Percentiles rank a stretch among this genome's conserved stretches.
These are phyloP conservation scores for Vitis hybrid DNA, from an alignment of 177 flowering plant species.

Conservation along the genomic window DNA sequence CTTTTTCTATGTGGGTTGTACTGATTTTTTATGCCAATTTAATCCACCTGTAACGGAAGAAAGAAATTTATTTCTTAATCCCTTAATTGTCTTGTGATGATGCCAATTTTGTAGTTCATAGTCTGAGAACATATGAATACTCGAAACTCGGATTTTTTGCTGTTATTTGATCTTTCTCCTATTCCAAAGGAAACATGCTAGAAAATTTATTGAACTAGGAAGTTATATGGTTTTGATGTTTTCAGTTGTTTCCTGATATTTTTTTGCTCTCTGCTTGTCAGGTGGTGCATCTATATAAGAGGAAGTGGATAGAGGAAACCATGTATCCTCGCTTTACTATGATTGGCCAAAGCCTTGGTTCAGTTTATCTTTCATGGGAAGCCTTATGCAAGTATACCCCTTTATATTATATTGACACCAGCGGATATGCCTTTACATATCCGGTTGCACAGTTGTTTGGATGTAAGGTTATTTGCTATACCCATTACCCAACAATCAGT, in stretches of 20 bases:
- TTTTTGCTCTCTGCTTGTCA: conserved; percentile 9
- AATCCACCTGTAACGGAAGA: too few relatives aligned
- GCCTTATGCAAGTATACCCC: conserved; percentile 83
- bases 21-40: too few relatives aligned
- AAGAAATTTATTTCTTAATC: too few relatives aligned
- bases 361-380: conserved; percentile 85
- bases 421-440: conserved; percentile 97
- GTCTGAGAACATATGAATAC: too few relatives aligned
- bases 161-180: too few relatives aligned
- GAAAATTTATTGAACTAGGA: too few relatives aligned
- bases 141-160: too few relatives aligned
- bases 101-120: too few relatives aligned
- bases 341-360: conserved; percentile 96
- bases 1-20: too few relatives aligned
- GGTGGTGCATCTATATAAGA: conserved; percentile 77
- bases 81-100: too few relatives aligned
- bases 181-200: too few relatives aligned
- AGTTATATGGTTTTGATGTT: neutral
- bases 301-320: conserved; percentile 92
- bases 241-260: neutral
- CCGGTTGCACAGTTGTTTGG: conserved; percentile 90
- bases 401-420: conserved; percentile 71
- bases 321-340: conserved; percentile 93
- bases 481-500: conserved; percentile 97
- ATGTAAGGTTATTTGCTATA: conserved; percentile 86